Base-by-base conservation (phyloP, 2,329 filamentous ascomycete species). In the Fusarium compactum region DNA sequence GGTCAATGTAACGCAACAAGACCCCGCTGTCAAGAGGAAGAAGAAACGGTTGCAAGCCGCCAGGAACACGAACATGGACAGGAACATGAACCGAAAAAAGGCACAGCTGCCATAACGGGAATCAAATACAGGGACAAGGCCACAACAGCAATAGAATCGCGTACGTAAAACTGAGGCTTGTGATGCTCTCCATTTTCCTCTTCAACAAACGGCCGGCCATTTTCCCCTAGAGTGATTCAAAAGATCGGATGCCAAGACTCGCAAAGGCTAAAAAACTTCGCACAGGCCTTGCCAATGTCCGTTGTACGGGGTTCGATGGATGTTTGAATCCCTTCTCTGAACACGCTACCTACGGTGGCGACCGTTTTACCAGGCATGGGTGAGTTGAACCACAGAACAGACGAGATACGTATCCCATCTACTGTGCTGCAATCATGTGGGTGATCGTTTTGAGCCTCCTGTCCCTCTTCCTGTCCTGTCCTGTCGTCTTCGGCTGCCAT, bases 231-330 rank as follows among this genome's bases (percentile, higher is more conserved):
- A 53, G 50, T 38, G 27, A 24, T 24, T 41, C 25, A 18, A 45
- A 58, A 70, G 72, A 76, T 77, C 68, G 60, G 75, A 76, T 74
- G 75, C 75, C 73, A 76, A 77, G 75, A 45, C 46, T 52, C 27
- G 27, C n/a, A 43, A 67, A 45, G 43, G 40, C 45, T 61, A 46
- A 48, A 65, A 64, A 58, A 53, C 32, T 53, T 70, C 53, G 58
- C 69, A 71, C 69, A 70, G 69, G 69, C 69, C 62, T 27, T 60
- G 32, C 51, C 32, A 67, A 67, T 64, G 48, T 64, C 64, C 58
- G 57, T 47, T 46, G 64, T 57, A 66, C 57, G 44, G 38, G 48
- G 59, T 40, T 45, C 48, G 29, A 52, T 51, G 47, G 20, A 51
- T 68, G 46, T 53, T 65, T 69, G 51, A 60, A 67, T 68, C 45